Conservation (phyloP, 2,329 filamentous ascomycete genomes). For the Pseudocercospora pini-densiflorae region DNA sequence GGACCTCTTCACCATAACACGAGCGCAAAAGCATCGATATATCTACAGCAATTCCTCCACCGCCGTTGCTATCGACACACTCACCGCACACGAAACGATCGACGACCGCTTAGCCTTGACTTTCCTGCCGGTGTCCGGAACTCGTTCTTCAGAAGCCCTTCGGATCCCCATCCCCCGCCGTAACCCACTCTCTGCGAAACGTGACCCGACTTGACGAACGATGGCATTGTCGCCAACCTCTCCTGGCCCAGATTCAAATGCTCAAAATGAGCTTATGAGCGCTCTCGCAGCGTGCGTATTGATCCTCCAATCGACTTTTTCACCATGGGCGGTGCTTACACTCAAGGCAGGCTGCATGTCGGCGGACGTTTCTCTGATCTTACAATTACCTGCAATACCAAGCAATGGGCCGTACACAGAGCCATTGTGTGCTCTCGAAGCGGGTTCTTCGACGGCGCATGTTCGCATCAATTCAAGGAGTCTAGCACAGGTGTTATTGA, state of each 20-base stretch:
- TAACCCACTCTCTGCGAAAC: constrained; percentile 12
- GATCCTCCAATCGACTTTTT: constrained; percentile 9
- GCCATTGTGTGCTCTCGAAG: constrained; percentile 55
- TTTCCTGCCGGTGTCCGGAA: neutral
- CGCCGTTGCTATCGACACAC: neutral
- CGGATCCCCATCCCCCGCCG: constrained; percentile 13
- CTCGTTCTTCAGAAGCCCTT: constrained; percentile 12
- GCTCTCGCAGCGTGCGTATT: constrained; percentile 53
- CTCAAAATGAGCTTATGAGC: constrained; percentile 51
- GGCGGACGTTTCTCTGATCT: constrained; percentile 53
- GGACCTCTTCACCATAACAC: neutral
- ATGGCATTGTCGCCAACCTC: constrained; percentile 29
- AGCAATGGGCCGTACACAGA: constrained; percentile 53
- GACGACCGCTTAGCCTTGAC: constrained; percentile 8
- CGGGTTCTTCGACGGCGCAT: constrained; percentile 50
- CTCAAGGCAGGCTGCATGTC: constrained; percentile 38
- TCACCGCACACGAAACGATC: constrained; percentile 3
- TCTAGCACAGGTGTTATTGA: constrained; percentile 42
- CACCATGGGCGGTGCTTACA: constrained; percentile 33
- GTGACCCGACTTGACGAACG: constrained; percentile 15
- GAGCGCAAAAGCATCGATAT: constrained; percentile 1
- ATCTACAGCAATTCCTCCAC: neutral
- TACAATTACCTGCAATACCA: constrained; percentile 51
- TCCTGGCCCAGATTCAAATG: constrained; percentile 41
- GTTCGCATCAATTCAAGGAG: constrained; percentile 42